A percentile compares a stretch with the other conserved stretches of the same genome.
phyloP scores from a whole-genome alignment of 345 rosid genomes.

The Pistacia atlantica region DNA sequence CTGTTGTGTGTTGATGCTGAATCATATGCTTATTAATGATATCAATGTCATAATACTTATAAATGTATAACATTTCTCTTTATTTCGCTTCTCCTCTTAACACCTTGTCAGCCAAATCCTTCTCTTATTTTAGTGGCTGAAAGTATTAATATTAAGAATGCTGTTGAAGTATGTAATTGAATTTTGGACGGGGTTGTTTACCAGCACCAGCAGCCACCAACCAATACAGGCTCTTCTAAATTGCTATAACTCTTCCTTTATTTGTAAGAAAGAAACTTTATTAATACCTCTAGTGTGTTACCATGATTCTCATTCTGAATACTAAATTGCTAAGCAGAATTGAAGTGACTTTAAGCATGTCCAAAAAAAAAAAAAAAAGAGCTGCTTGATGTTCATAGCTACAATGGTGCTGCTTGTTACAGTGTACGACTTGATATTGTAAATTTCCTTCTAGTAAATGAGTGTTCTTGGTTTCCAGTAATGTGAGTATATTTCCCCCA shows the following conservation, averaged over 20 bases:
- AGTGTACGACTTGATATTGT: no score
- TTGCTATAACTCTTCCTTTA: neutral
- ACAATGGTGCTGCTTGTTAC: neutral
- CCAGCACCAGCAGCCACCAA: neutral
- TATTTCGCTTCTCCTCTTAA: neutral
- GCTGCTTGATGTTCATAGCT: neutral
- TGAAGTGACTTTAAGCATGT: constrained; percentile 3
- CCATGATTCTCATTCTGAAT: neutral
- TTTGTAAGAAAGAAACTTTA: neutral
- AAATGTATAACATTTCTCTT: constrained; percentile 6
- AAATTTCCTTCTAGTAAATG: no score
- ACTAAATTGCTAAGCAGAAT: neutral
- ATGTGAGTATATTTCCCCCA: neutral
- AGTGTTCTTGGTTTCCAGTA: no score
- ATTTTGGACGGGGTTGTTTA: neutral
- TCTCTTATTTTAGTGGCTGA: neutral
- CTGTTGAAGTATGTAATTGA: neutral
- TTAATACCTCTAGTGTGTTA: neutral
- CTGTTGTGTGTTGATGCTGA: neutral
- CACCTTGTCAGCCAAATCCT: neutral
- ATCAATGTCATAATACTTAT: constrained; percentile 21
- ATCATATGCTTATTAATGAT: constrained; percentile 24
- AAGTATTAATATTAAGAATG: neutral
- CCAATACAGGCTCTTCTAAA: neutral
- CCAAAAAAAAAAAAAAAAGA: neutral